A percentile compares a stretch with the other conserved stretches of the same genome.
These are phyloP conservation scores for Myxozyma udenii DNA, from an alignment of 805 yeast species.

Conservation along the genomic window DNA sequence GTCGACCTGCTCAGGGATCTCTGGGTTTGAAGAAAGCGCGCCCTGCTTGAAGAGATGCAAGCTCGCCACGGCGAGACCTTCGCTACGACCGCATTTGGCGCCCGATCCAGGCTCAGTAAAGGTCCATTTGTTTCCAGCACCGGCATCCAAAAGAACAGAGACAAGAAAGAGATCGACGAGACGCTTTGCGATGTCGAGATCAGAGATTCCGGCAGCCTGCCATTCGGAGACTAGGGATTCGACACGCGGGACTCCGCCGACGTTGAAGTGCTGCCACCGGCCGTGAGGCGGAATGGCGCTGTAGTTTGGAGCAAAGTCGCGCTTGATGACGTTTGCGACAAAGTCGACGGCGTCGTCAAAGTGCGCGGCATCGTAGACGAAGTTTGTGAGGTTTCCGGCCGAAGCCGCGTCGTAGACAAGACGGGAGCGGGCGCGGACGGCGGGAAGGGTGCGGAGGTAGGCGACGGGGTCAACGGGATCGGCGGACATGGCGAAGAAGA, in stretches of 20 bases:
- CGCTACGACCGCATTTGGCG: conserved; percentile 47
- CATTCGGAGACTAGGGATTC: conserved; percentile 44
- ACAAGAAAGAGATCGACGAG: conserved; percentile 57
- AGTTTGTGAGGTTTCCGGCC: conserved; percentile 42
- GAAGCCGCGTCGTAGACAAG: conserved; percentile 46
- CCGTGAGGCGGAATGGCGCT: conserved; percentile 61
- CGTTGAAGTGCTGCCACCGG: conserved; percentile 63
- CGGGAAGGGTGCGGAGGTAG: conserved; percentile 49
- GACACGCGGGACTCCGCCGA: conserved; percentile 48
- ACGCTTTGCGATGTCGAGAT: conserved; percentile 50
- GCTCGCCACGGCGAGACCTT: conserved; percentile 63
- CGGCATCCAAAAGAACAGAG: conserved; percentile 64
- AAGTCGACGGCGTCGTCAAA: conserved; percentile 46
- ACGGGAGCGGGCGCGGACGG: conserved; percentile 54
- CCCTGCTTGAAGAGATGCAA: conserved; percentile 54
- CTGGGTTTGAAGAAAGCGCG: conserved; percentile 42
- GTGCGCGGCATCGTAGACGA: conserved; percentile 47
- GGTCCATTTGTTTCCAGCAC: conserved; percentile 61
- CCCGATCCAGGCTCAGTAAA: conserved; percentile 43
- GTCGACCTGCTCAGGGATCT: conserved; percentile 44
- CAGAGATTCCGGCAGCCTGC: conserved; percentile 32
- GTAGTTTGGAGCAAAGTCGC: conserved; percentile 47
- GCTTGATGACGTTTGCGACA: conserved; percentile 46
- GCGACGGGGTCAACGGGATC: conserved; percentile 2
- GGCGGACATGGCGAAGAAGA: conserved; percentile 40